Percentiles rank a stretch among this genome's conserved stretches.
Conservation (phyloP, 2,329 filamentous ascomycete species). For the Aspergillus sp. region DNA sequence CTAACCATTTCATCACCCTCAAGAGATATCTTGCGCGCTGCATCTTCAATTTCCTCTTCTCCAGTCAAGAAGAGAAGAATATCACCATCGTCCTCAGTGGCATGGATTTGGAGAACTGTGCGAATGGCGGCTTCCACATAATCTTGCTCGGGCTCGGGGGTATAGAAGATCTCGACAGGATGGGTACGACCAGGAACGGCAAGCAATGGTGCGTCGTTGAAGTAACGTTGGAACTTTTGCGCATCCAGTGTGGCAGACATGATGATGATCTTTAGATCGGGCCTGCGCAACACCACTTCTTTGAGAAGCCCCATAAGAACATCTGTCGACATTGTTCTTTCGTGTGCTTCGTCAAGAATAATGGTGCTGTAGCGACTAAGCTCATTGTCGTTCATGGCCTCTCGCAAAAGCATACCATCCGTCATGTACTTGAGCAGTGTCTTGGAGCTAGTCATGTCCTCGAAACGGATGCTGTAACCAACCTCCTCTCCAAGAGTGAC, state of each 20-base stretch:
- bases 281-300: constrained; percentile 75
- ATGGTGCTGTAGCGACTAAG: constrained; percentile 94
- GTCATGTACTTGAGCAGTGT: constrained; percentile 99
- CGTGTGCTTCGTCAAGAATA: constrained; percentile 97
- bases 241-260: constrained; percentile 98
- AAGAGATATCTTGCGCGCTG: constrained; percentile 83
- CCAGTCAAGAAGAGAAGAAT: constrained; percentile 93
- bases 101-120: constrained; percentile 95
- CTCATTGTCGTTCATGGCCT: constrained; percentile 94
- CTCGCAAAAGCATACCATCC: constrained; percentile 94
- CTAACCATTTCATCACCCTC: constrained; percentile 89
- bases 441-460: constrained; percentile 84
- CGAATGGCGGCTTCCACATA: constrained; percentile 94
- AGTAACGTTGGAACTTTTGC: constrained; percentile 97
- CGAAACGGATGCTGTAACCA: constrained; percentile 98
- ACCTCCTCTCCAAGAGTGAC: constrained; percentile 91
- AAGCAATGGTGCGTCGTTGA: constrained; percentile 88
- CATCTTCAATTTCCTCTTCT: constrained; percentile 98
- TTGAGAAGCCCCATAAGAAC: constrained; percentile 96
- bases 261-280: constrained; percentile 96
- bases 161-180: constrained; percentile 98
- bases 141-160: constrained; percentile 90
- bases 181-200: constrained; percentile 93
- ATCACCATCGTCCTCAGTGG: constrained; percentile 87
- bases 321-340: constrained; percentile 94